Base-by-base conservation (phyloP, 257 asterid genomes). In the Sherardia arvensis region DNA sequence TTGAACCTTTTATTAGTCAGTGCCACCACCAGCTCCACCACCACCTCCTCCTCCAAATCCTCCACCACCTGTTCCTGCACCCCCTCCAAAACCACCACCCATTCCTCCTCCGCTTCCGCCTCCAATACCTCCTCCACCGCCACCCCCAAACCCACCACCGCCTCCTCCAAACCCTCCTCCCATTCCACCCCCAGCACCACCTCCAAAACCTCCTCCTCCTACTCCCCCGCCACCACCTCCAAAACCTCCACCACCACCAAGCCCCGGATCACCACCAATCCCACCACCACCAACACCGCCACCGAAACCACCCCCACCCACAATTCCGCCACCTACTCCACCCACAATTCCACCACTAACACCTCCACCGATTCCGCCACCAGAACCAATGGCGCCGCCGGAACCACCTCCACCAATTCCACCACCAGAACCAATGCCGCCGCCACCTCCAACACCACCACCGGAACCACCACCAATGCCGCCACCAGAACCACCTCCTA, bases 401-500 rank as follows among this genome's bases (percentile, higher is more conserved):
- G 4, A 57, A 36, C 45, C 45, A 1, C 81, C 82, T 0, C 71
- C 78, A 0, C 81, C 80, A 0, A 55, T 14, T 5, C 77, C 77
- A 0, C 66, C 59, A 1, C 71, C 64, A 18, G 0, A 8, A 18
- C 71, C 76, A 8, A 58, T 69, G 0, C 79, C 82, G 0, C 71
- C 71, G 0, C 83, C 79, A 1, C 26, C 54, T 10, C 77, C 74
- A 15, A 74, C 74, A 0, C 71, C 69, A 0, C 79, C 77, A 0
- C 77, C 80, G n/a, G n/a, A n/a, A 15, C 77, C 74, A 0, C 71
- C 69, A 0, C 79, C 77, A 0, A 0, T 15, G 0, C 51, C 5
- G 0, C 77, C 80, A 1, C 73, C 79, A 1, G 26, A 43, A 11
- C 76, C 74, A 18, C 71, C 70, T 8, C 80, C 75, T 0, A 51